These are phyloP conservation scores for Termitomyces sp. DNA, from an alignment of 768 basidiomycete species.

Conservation along the genomic window DNA sequence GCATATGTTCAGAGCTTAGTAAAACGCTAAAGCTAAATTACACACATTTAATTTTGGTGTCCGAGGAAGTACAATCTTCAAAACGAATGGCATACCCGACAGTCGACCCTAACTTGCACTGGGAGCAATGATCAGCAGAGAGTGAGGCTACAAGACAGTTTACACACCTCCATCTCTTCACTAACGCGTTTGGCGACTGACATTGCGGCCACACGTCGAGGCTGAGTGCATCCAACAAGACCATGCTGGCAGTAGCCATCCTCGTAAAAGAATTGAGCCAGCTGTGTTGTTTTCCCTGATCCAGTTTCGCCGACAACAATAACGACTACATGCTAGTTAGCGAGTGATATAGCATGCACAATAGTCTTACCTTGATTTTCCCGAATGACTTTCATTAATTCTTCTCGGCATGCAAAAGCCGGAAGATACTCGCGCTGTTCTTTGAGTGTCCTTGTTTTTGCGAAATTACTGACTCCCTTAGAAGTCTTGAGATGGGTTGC, in stretches of 20 bases:
- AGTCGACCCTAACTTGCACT: constrained; percentile 85
- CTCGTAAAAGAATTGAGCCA: constrained; percentile 93
- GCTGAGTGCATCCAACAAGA: constrained; percentile 95
- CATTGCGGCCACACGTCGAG: constrained; percentile 98
- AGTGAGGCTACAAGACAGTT: neutral
- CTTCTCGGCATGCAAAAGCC: constrained; percentile 95
- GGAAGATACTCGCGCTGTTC: constrained; percentile 96
- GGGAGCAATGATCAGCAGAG: neutral
- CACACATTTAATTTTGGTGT: constrained; percentile 96
- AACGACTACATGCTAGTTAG: constrained; percentile 48
- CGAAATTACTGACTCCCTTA: constrained; percentile 74
- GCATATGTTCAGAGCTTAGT: neutral
- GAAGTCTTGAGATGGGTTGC: constrained; percentile 86
- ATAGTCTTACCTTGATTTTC: constrained; percentile 81
- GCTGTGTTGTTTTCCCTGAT: constrained; percentile 96
- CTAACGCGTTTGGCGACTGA: constrained; percentile 99
- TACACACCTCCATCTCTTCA: constrained; percentile 92
- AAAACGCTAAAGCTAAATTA: neutral
- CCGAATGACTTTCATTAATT: constrained; percentile 78
- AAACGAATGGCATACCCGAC: constrained; percentile 99
- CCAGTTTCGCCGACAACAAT: constrained; percentile 99
- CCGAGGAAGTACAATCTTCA: constrained; percentile 91
- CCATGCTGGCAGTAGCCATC: constrained; percentile 92
- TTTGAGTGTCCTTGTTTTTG: constrained; percentile 77
- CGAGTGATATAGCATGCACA: neutral